Conservation (phyloP, 768 basidiomycete genomes). For the Mycena metata region DNA sequence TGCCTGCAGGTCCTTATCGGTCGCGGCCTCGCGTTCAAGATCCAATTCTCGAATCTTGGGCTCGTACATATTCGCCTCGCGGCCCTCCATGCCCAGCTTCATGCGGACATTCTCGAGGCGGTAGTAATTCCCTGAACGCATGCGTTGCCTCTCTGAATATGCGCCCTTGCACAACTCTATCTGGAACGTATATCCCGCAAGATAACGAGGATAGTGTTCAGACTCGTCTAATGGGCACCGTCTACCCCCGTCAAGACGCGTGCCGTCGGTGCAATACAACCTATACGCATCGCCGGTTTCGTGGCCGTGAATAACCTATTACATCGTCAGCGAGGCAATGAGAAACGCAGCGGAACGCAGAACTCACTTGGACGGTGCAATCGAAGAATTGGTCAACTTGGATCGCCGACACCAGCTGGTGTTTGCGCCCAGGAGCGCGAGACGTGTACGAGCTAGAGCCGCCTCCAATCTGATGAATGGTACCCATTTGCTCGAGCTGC, state of each 20-base stretch:
- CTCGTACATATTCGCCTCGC: constrained; percentile 67
- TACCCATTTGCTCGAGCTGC: constrained; percentile 31
- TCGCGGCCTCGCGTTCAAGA: constrained; percentile 49
- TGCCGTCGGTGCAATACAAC: constrained; percentile 79
- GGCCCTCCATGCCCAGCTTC: constrained; percentile 51
- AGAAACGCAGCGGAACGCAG: constrained; percentile 19
- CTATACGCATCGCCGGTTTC: constrained; percentile 53
- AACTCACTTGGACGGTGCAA: constrained; percentile 71
- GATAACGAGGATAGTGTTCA: constrained; percentile 45
- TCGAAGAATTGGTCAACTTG: constrained; percentile 69
- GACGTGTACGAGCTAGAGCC: background rate
- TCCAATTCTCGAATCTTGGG: constrained; percentile 61
- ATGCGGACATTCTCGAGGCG: constrained; percentile 67
- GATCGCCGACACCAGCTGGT: constrained; percentile 65
- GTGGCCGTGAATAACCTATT: constrained; percentile 64
- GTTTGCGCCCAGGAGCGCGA: constrained; percentile 47
- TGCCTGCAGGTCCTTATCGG: constrained; percentile 54
- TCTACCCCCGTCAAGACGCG: constrained; percentile 53
- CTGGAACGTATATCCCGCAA: constrained; percentile 63
- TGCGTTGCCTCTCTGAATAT: constrained; percentile 51
- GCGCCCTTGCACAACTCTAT: constrained; percentile 74
- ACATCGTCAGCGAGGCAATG: background rate
- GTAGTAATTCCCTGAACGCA: constrained; percentile 67
- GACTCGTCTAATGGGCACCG: constrained; percentile 61
- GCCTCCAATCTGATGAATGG: constrained; percentile 41